phyloP scores from a whole-genome alignment of 2,329 filamentous ascomycete genomes.

The Blastomyces parvus region DNA sequence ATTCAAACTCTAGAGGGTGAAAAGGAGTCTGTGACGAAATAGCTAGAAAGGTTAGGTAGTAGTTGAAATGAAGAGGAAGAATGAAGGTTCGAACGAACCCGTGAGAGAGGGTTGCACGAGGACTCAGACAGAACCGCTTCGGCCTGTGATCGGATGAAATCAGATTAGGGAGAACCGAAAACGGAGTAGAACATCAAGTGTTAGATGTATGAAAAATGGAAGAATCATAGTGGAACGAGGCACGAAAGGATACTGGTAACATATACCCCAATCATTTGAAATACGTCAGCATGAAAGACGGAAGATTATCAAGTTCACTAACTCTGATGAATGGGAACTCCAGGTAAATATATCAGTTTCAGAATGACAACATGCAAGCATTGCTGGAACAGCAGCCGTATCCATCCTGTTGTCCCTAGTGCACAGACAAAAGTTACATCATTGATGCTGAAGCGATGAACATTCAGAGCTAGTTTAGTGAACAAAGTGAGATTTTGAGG shows the following conservation, averaged over 20 bases:
- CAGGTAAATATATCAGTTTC: conserved; percentile 14
- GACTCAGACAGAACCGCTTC: background rate
- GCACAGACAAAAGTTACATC: background rate
- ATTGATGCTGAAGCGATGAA: background rate
- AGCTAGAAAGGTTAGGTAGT: background rate
- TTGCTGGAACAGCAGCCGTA: conserved; percentile 9
- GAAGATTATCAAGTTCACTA: background rate
- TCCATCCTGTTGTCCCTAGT: conserved; percentile 5
- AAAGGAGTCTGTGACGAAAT: background rate
- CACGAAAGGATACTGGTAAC: background rate
- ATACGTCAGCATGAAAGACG: background rate
- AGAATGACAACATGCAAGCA: conserved; percentile 19
- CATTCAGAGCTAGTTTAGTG: background rate
- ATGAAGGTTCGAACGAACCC: background rate
- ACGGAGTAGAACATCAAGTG: background rate
- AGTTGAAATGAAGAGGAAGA: conserved; percentile 5
- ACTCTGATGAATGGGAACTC: background rate
- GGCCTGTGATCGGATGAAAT: background rate
- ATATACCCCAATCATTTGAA: background rate
- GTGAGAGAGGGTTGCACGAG: background rate
- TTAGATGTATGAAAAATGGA: background rate
- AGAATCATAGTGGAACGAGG: background rate
- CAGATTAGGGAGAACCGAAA: background rate
- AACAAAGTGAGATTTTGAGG: background rate
- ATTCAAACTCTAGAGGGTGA: background rate